Percentiles rank a stretch among this genome's conserved stretches.
phyloP scores from a whole-genome alignment of 257 asterid species.

The Dorcoceras hygrometricum region DNA sequence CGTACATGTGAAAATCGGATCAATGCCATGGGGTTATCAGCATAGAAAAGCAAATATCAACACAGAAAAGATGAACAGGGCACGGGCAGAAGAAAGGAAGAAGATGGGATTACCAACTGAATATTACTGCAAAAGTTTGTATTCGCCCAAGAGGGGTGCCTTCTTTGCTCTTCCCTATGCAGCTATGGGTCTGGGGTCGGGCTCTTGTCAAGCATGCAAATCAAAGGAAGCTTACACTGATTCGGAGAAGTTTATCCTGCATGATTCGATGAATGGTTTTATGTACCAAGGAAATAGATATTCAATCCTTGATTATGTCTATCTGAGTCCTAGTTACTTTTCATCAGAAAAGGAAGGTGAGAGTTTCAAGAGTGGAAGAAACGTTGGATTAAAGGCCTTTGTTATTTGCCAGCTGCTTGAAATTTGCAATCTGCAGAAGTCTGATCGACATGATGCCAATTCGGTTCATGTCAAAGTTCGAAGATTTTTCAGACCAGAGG shows the following conservation, averaged over 20 bases:
- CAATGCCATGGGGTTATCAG: conserved; percentile 85
- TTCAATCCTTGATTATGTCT: conserved; percentile 60
- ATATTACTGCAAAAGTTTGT: conserved; percentile 84
- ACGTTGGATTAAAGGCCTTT: conserved; percentile 83
- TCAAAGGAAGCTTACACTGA: conserved; percentile 37
- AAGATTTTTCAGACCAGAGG: conserved; percentile 88
- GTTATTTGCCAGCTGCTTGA: conserved; percentile 74
- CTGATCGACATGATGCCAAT: conserved; percentile 37
- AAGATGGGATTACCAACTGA: conserved; percentile 64
- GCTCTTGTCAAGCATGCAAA: conserved; percentile 68
- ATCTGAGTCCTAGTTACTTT: conserved; percentile 65
- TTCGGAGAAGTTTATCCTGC: conserved; percentile 43
- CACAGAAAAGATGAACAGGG: conserved; percentile 52
- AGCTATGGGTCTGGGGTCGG: conserved; percentile 78
- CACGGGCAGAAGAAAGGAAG: conserved; percentile 83
- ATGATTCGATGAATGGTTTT: conserved; percentile 50
- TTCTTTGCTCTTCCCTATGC: conserved; percentile 59
- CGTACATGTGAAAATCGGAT: conserved; percentile 47
- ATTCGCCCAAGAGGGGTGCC: conserved; percentile 86
- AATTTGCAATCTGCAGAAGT: conserved; percentile 43
- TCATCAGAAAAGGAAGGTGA: conserved; percentile 54
- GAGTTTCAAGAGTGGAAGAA: conserved; percentile 74
- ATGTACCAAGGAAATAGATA: conserved; percentile 56
- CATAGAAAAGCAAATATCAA: conserved; percentile 60
- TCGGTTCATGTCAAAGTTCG: conserved; percentile 60